phyloP scores from a whole-genome alignment of 1,284 basidiomycete species.

The Phylloboletellus chloephorus region DNA sequence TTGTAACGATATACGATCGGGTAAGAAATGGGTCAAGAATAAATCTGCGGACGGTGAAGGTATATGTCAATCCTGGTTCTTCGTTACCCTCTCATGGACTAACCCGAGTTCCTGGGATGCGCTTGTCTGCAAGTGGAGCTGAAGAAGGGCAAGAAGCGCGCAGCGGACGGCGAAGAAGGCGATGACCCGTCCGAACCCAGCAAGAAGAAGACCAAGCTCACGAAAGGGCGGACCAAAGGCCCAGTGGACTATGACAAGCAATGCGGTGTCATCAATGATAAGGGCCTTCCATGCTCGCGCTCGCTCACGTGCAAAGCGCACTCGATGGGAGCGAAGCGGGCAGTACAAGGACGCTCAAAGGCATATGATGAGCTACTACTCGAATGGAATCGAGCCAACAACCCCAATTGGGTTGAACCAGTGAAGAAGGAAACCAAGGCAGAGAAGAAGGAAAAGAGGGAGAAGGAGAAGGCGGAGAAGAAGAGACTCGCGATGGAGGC shows the following conservation, averaged over 20 bases:
- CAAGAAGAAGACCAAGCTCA: conserved; percentile 75
- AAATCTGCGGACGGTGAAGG: conserved; percentile 41
- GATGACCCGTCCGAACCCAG: conserved; percentile 54
- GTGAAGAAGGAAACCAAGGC: conserved; percentile 79
- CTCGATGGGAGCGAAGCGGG: conserved; percentile 94
- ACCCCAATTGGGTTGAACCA: conserved; percentile 92
- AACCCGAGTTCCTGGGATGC: conserved; percentile 2
- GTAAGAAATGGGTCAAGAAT: conserved; percentile 32
- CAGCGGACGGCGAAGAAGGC: conserved; percentile 58
- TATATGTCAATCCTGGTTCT: conserved; percentile 27
- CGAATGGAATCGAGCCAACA: conserved; percentile 91
- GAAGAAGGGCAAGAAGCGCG: conserved; percentile 62
- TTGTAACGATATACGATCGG: conserved; percentile 30
- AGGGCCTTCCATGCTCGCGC: conserved; percentile 89
- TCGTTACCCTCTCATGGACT: conserved; percentile 8
- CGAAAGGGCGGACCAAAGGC: conserved; percentile 72
- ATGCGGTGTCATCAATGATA: conserved; percentile 98
- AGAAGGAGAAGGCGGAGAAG: conserved; percentile 72
- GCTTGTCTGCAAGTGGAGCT: conserved; percentile 21
- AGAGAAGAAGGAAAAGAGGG: conserved; percentile 75
- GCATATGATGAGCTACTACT: conserved; percentile 83
- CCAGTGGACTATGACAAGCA: conserved; percentile 90
- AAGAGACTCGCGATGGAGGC: conserved; percentile 63
- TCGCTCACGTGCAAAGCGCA: conserved; percentile 98
- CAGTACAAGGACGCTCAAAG: conserved; percentile 83